phyloP scores from a whole-genome alignment of 371 early-diverging fungal species.

The Quaeritorhiza haematococci region DNA sequence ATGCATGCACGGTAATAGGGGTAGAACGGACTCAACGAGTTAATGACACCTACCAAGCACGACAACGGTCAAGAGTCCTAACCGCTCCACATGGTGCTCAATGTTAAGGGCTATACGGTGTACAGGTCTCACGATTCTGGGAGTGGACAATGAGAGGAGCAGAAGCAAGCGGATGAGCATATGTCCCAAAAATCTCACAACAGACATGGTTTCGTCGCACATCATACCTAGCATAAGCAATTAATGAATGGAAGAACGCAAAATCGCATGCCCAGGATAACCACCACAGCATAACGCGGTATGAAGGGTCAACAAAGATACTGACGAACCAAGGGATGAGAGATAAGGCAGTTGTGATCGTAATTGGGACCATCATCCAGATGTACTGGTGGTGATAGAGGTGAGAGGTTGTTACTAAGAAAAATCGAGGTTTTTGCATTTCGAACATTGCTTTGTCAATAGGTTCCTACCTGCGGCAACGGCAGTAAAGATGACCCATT shows the following conservation, averaged over 20 bases:
- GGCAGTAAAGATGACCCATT: not conserved
- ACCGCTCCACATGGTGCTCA: constrained; percentile 17
- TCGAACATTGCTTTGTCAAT: not conserved
- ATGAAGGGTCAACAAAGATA: not conserved
- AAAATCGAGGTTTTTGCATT: not conserved
- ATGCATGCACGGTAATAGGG: no score
- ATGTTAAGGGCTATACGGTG: constrained; percentile 15
- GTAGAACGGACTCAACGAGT: no score
- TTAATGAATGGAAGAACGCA: not conserved
- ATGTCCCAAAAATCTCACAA: not conserved
- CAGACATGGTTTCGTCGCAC: not conserved
- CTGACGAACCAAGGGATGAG: not conserved
- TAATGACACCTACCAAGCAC: no score
- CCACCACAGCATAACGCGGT: not conserved
- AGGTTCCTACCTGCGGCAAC: not conserved
- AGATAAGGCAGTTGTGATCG: not conserved
- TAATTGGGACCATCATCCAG: not conserved
- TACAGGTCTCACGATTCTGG: not conserved
- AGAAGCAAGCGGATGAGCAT: not conserved
- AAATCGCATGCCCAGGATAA: constrained; percentile 7
- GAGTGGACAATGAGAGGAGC: not conserved
- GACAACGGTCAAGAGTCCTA: constrained; percentile 17
- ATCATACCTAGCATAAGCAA: not conserved
- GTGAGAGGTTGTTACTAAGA: not conserved
- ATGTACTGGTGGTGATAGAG: not conserved